Percentiles rank a stretch among this genome's conserved stretches.
Evolutionary conservation across 2,329 filamentous ascomycete species (phyloP).

Genomic region (Penicillium concentricum): DNA sequence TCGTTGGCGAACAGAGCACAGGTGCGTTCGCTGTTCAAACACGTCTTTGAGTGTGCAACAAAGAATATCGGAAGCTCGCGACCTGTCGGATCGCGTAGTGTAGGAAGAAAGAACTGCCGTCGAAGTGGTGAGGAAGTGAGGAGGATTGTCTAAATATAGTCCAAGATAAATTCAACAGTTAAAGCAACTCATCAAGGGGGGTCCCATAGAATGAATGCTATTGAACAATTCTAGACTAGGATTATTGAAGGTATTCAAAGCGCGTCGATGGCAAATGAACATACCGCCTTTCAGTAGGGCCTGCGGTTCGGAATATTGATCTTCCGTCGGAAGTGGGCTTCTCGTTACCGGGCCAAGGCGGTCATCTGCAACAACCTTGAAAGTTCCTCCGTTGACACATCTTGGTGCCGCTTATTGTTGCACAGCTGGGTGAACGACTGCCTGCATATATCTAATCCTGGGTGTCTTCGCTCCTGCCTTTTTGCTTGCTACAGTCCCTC

Average conservation of each 20-base stretch:
- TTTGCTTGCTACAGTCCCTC: neutral
- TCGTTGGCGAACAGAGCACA: conserved; percentile 29
- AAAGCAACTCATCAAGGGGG: neutral
- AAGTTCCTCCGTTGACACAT: conserved; percentile 3
- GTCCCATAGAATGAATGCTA: conserved; percentile 3
- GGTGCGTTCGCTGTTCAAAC: conserved; percentile 4
- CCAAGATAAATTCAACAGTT: neutral
- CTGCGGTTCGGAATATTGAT: conserved; percentile 20
- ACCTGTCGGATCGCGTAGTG: conserved; percentile 8
- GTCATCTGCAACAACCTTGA: conserved; percentile 22
- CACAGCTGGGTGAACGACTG: neutral
- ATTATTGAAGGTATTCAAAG: conserved; percentile 25
- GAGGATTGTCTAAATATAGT: neutral
- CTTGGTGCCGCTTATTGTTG: conserved; percentile 12
- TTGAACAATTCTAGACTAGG: conserved; percentile 13
- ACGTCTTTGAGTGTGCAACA: conserved; percentile 11
- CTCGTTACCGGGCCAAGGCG: conserved; percentile 39
- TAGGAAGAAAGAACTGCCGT: neutral
- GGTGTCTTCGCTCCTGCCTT: neutral
- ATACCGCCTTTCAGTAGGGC: neutral
- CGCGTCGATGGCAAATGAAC: conserved; percentile 22
- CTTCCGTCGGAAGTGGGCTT: conserved; percentile 35
- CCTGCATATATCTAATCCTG: neutral
- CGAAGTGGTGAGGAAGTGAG: neutral
- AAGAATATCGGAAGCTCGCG: conserved; percentile 7